Evolutionary conservation across 139 green algal genomes (phyloP), one percentile per base, ranked within the genome.

Genomic region (Raphidocelis subcapitata): DNA sequence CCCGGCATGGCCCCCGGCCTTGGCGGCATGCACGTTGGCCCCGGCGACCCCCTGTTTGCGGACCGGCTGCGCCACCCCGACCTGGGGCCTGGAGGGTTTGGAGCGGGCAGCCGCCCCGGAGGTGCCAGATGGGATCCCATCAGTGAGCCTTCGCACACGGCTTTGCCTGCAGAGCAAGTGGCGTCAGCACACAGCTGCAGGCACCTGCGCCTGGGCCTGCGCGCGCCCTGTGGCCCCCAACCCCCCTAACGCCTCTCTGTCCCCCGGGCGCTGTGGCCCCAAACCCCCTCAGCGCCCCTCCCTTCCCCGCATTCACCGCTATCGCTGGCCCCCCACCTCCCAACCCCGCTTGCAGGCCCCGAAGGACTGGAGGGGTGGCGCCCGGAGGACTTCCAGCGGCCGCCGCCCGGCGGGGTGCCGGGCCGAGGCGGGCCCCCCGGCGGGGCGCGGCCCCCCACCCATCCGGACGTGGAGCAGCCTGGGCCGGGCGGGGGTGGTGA

Each of bases 381-480:
- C 3, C 82, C 77, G 26, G 77, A 82, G 0, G 82, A 84, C 51
- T 87, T 79, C 64, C 72, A 67, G 52, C 49, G 51, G 28, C 60
- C 12, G 12, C 54, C 54, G 12, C 12, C 41, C 18, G 61, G 71
- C 49, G 28, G 36, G 31, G 60, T 59, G 15, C n/a, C 41, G 3
- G 62, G 72, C 29, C 33, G 52, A 37, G 72, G 72, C 18, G 2
- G 67, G 5, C n/a, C 47, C 31, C 62, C 62, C 21, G 72, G 69
- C 54, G 54, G 10, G 23, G 12, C 24, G 10, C 10, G 54, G 21
- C 69, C 57, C 24, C 64, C 54, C 28, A 60, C 83, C 3, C 67
- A 86, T 31, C 76, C 76, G 46, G 81, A 86, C 71, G 80, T 86
- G 51, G 73, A 68, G 33, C 65, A 51, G 10, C 81, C 81, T 18